Evolutionary conservation across 306 rosid species (phyloP), one percentile per base, ranked within the genome.

Genomic region (Malus sylvestris): DNA sequence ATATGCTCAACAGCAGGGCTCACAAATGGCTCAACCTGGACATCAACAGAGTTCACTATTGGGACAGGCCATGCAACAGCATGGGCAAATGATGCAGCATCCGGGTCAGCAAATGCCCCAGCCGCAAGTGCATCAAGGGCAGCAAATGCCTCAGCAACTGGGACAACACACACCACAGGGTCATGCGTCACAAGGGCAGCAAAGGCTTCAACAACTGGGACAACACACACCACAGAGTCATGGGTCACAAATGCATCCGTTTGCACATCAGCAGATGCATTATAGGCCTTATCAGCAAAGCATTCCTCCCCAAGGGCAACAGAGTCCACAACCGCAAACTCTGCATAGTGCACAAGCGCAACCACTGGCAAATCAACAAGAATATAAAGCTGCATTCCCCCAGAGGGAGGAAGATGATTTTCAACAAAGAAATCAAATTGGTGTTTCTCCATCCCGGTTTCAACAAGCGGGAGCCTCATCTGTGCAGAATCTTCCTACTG

Each of bases 401-500:
- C 89, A 79, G 52, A 78, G 74, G 73, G 97, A 92, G 73, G 97
- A 95, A 68, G 75, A 72, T 6, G 96, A 90, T 72, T 84, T 85
- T 75, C 92, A 89, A 74, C 85, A 81, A 76, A 88, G 92, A 79
- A 86, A 77, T 67, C 99, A 89, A 76, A 86, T 88, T 71, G 93
- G 90, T 59, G 82, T 80, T 85, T 89, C 98, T 7, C 90, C 98
- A 71, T 86, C 96, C 12, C 91, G 76, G 81, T 89, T 86, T 86
- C 92, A 86, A 74, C 97, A 85, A 59, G 80, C 82, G 52, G 88
- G 86, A 38, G 77, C 67, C 77, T 79, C 92, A 78, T 82, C 91
- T 67, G 84, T 57, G 82, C 91, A 84, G 80, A 95, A 78, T 35
- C 60, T 82, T 79, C 85, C 90, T 76, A 62, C 83, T 35, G 97